These are phyloP conservation scores for Artomyces pyxidatus DNA, from an alignment of 768 basidiomycete genomes.

Conservation along the genomic window DNA sequence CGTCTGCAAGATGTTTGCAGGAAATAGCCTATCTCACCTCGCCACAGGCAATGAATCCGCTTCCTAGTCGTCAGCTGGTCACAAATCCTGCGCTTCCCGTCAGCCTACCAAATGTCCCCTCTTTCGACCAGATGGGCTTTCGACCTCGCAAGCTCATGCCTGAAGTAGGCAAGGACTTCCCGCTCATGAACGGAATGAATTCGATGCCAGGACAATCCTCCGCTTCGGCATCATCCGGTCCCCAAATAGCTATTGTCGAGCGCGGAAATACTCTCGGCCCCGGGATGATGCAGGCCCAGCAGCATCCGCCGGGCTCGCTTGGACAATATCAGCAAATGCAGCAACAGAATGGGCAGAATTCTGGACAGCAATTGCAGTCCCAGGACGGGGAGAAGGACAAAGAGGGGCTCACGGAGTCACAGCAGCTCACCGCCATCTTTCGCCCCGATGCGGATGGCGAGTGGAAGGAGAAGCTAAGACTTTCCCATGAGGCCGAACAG, in stretches of 20 bases:
- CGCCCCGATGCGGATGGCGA: slow-evolving; percentile 78
- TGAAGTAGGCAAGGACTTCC: slow-evolving; percentile 65
- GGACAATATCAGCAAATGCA: slow-evolving; percentile 19
- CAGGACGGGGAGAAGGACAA: slow-evolving; percentile 32
- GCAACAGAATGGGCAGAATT: slow-evolving; percentile 21
- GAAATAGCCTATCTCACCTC: slow-evolving; percentile 98
- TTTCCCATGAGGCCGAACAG: slow-evolving; percentile 43
- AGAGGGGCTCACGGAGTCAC: slow-evolving; percentile 40
- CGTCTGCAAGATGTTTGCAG: slow-evolving; percentile 73
- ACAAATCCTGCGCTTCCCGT: slow-evolving; percentile 58
- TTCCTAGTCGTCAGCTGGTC: slow-evolving; percentile 77
- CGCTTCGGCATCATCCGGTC: slow-evolving; percentile 36
- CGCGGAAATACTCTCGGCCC: slow-evolving; percentile 35
- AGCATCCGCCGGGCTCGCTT: slow-evolving; percentile 18
- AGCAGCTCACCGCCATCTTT: slow-evolving; percentile 70
- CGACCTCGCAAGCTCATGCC: slow-evolving; percentile 77
- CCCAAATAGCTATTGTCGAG: slow-evolving; percentile 40
- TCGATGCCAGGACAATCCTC: slow-evolving; percentile 45
- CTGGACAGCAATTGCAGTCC: slow-evolving; percentile 22
- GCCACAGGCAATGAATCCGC: slow-evolving; percentile 93
- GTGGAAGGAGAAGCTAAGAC: slow-evolving; percentile 75
- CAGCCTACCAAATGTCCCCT: slow-evolving; percentile 61
- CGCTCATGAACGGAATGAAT: slow-evolving; percentile 52
- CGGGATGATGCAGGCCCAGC: slow-evolving; percentile 19
- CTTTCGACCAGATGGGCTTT: slow-evolving; percentile 66